phyloP scores from a whole-genome alignment of 352 stramenopile species.

The Globisporangium lucens region DNA sequence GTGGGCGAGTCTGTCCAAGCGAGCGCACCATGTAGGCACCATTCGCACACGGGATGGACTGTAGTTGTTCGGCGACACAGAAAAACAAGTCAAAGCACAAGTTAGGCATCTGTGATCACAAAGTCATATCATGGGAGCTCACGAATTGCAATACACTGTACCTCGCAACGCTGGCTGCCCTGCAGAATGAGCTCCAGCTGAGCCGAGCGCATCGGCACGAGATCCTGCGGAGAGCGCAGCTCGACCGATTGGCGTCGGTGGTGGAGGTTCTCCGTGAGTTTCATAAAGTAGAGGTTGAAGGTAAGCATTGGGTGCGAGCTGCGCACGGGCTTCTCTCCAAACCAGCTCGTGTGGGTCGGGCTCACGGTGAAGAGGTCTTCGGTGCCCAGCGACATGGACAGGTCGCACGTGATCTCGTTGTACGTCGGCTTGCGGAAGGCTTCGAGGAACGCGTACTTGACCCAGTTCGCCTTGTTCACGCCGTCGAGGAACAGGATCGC shows the following conservation, averaged over 20 bases:
- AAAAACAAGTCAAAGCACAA: background rate
- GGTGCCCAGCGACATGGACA: slow-evolving; percentile 39
- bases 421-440: slow-evolving; percentile 65
- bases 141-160: slow-evolving; percentile 21
- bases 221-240: slow-evolving; percentile 46
- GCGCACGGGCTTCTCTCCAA: slow-evolving; percentile 50
- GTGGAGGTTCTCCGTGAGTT: slow-evolving; percentile 70
- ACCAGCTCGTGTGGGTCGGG: slow-evolving; percentile 48
- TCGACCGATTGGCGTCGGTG: slow-evolving; percentile 54
- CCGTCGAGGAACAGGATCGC: slow-evolving; percentile 52
- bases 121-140: background rate
- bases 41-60: slow-evolving; percentile 80
- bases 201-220: slow-evolving; percentile 56
- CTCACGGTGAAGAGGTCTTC: slow-evolving; percentile 43
- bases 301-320: slow-evolving; percentile 62
- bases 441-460: slow-evolving; percentile 78
- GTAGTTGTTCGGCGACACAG: background rate
- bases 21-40: slow-evolving; percentile 79
- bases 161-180: slow-evolving; percentile 74
- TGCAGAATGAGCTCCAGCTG: slow-evolving; percentile 71
- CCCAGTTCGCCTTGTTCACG: slow-evolving; percentile 58
- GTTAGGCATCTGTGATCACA: background rate
- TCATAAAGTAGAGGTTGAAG: slow-evolving; percentile 75
- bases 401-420: slow-evolving; percentile 66
- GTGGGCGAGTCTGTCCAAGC: slow-evolving; percentile 44